Base-by-base conservation (phyloP, 1,284 basidiomycete species). In the Ceratobasidium papillatum region DNA sequence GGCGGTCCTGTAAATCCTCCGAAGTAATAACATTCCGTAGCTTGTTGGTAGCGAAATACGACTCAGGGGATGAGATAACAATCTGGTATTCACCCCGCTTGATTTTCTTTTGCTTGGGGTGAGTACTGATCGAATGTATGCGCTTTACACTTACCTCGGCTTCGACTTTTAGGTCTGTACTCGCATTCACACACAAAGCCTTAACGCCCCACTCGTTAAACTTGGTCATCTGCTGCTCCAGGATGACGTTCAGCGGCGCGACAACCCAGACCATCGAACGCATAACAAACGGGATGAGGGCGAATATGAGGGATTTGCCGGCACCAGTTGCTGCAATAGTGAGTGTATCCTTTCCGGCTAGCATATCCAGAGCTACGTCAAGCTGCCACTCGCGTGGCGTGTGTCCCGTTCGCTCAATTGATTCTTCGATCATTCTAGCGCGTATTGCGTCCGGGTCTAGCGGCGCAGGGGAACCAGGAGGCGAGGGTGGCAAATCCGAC, bases 231-330 rank as follows among this genome's bases (percentile, higher is more conserved):
- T 54, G 49, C 64, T 66, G 64, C 34, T 66, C 61, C 12, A 47
- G 41, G 9, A 45, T 63, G 14, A 30, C 22, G 34, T 63, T 61
- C 19, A 63, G 61, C 11, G 27, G 61, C 3, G 61, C 38, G 2
- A 63, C 2, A n/a, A 63, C 41, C 61, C 61, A 63, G 2, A 38
- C 41, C 3, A 63, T 63, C n/a, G 41, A 62, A 7, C 45, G 30
- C 41, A 64, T 1, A 19, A 64, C 27, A 41, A 64, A 47, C 19
- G 62, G 43, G 11, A 32, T 25, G 0, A 64, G 25, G 1, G 25
- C 62, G 17, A 66, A 66, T 12, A 49, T 45, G 30, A 66, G 64
- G 19, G 49, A 66, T 47, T 66, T 52, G 1, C 64, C 49, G 22
- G 49, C 5, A 17, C 64, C 64, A 19, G 64, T 66, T 12, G 32